These are phyloP conservation scores for Aspergillus ostianus DNA, from an alignment of 495 filamentous ascomycete genomes.

Conservation along the genomic window DNA sequence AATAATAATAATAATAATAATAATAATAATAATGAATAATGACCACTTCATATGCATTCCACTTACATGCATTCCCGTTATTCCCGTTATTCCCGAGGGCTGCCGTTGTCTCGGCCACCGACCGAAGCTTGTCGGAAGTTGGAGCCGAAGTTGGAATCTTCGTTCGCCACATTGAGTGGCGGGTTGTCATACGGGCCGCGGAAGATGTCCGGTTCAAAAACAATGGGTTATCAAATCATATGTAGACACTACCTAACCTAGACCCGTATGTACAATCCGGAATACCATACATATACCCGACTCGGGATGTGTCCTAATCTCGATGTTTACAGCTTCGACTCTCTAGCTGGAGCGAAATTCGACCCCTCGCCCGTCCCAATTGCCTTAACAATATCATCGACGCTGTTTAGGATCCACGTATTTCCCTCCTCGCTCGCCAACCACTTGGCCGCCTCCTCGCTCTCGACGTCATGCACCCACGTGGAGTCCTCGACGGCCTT, in stretches of 20 bases:
- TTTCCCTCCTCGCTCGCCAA: conserved; percentile 71
- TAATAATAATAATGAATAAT: background rate
- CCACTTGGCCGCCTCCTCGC: conserved; percentile 57
- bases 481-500: conserved; percentile 70
- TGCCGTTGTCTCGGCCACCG: no score
- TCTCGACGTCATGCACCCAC: conserved; percentile 51
- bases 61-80: no score
- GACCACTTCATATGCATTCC: background rate
- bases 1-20: no score
- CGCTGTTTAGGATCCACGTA: conserved; percentile 65
- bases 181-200: no score
- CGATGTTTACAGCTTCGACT: conserved; percentile 46
- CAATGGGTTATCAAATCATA: background rate
- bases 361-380: conserved; percentile 57
- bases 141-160: no score
- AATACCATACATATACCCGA: background rate
- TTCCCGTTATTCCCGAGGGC: no score
- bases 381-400: conserved; percentile 65
- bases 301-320: background rate
- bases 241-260: no score
- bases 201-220: no score
- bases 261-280: background rate
- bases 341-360: conserved; percentile 57
- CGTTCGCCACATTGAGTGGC: no score
- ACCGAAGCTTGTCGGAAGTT: no score